phyloP scores from a whole-genome alignment of 768 basidiomycete species.

The Naganishia vishniacii region DNA sequence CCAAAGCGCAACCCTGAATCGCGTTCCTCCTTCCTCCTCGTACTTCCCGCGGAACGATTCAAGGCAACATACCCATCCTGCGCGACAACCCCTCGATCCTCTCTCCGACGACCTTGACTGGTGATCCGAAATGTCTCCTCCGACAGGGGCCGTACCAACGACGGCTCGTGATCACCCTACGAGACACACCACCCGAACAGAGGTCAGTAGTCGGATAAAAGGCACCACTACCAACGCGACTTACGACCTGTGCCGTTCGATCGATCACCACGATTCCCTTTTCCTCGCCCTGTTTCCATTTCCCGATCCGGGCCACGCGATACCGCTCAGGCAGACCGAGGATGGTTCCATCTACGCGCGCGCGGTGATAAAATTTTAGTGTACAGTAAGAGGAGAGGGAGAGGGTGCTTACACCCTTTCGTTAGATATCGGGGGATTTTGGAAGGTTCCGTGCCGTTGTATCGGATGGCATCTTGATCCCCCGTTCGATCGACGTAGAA shows the following conservation, averaged over 20 bases:
- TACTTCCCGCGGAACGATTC: no score
- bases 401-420: conserved; percentile 16
- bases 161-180: conserved; percentile 13
- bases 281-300: conserved; percentile 5
- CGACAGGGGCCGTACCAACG: background rate
- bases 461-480: conserved; percentile 21
- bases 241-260: background rate
- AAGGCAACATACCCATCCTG: background rate
- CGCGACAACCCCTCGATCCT: background rate
- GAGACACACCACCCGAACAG: no score
- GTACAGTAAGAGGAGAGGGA: background rate
- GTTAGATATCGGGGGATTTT: conserved; percentile 17
- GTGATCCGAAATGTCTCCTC: background rate
- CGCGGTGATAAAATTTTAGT: background rate
- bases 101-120: background rate
- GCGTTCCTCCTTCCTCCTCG: no score
- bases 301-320: background rate
- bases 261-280: conserved; percentile 3
- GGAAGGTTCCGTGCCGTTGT: conserved; percentile 10
- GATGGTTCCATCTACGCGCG: conserved; percentile 4
- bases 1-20: no score
- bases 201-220: no score
- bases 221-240: no score
- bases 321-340: conserved; percentile 20
- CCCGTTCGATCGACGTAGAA: conserved; percentile 24